A percentile compares a stretch with the other conserved stretches of the same genome.
Conservation (phyloP, 73 alveolate genomes). For the Durusdinium trenchii region DNA sequence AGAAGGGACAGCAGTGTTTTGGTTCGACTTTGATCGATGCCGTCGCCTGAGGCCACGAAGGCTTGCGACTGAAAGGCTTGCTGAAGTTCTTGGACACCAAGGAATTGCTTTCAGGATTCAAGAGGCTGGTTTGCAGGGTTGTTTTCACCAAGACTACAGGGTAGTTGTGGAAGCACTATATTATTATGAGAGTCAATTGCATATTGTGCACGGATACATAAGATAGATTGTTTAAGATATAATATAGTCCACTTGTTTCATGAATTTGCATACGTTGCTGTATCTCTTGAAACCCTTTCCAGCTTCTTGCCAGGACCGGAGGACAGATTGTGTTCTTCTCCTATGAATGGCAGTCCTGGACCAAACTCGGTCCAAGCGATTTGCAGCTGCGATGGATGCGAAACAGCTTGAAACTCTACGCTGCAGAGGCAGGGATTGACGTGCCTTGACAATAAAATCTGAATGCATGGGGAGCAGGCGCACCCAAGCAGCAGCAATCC, state of each 20-base stretch:
- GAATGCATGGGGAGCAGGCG: too few relatives aligned
- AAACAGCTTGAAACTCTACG: not conserved
- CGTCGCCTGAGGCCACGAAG: too few relatives aligned
- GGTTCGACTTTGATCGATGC: too few relatives aligned
- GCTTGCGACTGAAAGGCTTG: constrained; percentile 40
- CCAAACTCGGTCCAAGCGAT: constrained; percentile 50
- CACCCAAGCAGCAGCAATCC: not conserved
- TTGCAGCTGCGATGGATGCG: constrained; percentile 51
- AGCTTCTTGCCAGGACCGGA: not conserved
- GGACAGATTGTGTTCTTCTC: constrained; percentile 58
- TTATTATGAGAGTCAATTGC: too few relatives aligned
- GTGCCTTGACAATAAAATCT: too few relatives aligned
- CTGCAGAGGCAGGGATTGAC: not conserved
- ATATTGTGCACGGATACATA: too few relatives aligned
- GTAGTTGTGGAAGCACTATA: not conserved
- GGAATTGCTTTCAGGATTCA: not conserved
- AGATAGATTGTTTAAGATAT: too few relatives aligned
- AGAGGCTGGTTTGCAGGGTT: not conserved
- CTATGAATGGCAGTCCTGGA: constrained; percentile 70
- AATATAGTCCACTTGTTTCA: not conserved
- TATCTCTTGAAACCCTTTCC: not conserved
- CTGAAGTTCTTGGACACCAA: constrained; percentile 45
- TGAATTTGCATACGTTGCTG: not conserved
- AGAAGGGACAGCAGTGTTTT: too few relatives aligned
- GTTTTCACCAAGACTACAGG: not conserved